These are phyloP conservation scores for Jimgerdemannia flammicorona DNA, from an alignment of 192 early-diverging fungal genomes.

Conservation along the genomic window DNA sequence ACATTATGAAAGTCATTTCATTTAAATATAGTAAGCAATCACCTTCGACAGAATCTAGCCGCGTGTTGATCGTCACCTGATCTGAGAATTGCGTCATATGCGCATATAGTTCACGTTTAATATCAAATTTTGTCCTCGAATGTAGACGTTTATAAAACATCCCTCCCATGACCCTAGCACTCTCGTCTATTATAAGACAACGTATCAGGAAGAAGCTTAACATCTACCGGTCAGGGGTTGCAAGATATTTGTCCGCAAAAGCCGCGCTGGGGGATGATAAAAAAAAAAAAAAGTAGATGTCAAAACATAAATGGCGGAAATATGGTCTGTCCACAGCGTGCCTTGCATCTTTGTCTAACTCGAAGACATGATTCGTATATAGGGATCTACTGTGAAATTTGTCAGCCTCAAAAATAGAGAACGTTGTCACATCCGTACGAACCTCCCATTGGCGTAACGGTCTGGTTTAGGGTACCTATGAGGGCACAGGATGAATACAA, in stretches of 20 bases:
- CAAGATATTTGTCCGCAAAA: constrained; percentile 73
- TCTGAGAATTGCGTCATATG: constrained; percentile 11
- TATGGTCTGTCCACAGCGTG: no score
- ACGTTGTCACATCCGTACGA: not conserved
- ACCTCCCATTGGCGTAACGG: constrained; percentile 64
- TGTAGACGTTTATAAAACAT: no score
- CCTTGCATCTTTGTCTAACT: no score
- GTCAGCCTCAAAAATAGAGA: no score
- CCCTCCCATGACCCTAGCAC: no score
- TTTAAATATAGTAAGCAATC: constrained; percentile 13
- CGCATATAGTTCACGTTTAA: no score
- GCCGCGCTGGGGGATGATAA: constrained; percentile 35
- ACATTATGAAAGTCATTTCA: constrained; percentile 16
- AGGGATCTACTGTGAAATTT: no score
- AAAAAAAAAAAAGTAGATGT: no score
- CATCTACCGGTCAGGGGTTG: constrained; percentile 57
- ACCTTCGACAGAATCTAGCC: constrained; percentile 62
- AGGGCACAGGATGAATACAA: not conserved
- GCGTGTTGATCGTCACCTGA: constrained; percentile 41
- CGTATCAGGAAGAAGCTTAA: not conserved
- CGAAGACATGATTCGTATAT: no score
- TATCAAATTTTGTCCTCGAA: no score
- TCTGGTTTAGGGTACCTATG: constrained; percentile 47
- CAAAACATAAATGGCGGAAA: no score
- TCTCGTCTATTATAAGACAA: not conserved